A percentile compares a stretch with the other conserved stretches of the same genome.
Conservation (phyloP, 768 basidiomycete species). For the Vararia minispora region DNA sequence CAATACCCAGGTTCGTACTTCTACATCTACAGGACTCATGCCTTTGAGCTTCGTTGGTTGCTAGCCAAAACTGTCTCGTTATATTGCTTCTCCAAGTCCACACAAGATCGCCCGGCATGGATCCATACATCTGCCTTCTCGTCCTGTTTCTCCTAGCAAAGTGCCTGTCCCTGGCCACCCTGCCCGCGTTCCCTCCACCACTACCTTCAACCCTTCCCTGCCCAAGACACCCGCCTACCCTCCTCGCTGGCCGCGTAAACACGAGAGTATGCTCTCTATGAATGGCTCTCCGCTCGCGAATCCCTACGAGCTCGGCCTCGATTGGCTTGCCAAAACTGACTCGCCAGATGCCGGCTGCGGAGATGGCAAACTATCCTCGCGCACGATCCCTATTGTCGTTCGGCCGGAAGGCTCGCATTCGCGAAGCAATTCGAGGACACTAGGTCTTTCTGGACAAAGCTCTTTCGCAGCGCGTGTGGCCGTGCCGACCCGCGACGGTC, state of each 20-base stretch:
- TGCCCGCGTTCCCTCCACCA: constrained; percentile 38
- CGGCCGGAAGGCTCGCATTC: constrained; percentile 32
- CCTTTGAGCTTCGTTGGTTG: too few species aligned
- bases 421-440: constrained; percentile 30
- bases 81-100: constrained; percentile 23
- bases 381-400: too few species aligned
- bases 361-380: too few species aligned
- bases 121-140: constrained; percentile 23
- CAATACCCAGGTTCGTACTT: constrained; percentile 21
- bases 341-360: constrained; percentile 29
- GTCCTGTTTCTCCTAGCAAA: constrained; percentile 45
- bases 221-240: constrained; percentile 47
- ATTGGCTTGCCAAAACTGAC: constrained; percentile 49
- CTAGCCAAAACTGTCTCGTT: too few species aligned
- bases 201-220: constrained; percentile 65
- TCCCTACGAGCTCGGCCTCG: constrained; percentile 56
- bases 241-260: constrained; percentile 55
- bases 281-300: constrained; percentile 80
- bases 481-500: constrained; percentile 73
- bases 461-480: constrained; percentile 50
- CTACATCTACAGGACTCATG: too few species aligned
- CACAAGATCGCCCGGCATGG: constrained; percentile 20
- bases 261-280: constrained; percentile 70
- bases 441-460: constrained; percentile 19
- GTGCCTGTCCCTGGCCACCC: constrained; percentile 18